Conservation (phyloP, 2,329 filamentous ascomycete genomes). For the Scedosporium boydii region DNA sequence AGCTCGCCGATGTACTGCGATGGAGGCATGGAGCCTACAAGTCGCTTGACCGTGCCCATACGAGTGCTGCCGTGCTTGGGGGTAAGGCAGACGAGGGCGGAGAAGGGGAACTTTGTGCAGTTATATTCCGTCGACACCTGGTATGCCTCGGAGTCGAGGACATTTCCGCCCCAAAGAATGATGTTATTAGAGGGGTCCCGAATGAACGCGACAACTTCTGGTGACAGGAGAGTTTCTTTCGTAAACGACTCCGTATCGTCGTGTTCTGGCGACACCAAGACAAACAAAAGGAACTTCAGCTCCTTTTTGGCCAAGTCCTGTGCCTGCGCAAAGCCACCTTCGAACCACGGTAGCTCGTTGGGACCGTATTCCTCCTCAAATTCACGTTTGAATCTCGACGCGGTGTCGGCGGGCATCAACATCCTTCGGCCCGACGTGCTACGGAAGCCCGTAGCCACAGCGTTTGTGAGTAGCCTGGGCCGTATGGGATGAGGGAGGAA, state of each 20-base stretch:
- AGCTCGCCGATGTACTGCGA: slow-evolving; percentile 68
- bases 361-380: slow-evolving; percentile 89
- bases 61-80: slow-evolving; percentile 73
- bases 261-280: slow-evolving; percentile 86
- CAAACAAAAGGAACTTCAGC: slow-evolving; percentile 80
- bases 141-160: slow-evolving; percentile 88
- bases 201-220: slow-evolving; percentile 65
- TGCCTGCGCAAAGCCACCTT: slow-evolving; percentile 85
- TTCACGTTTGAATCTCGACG: slow-evolving; percentile 79
- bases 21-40: slow-evolving; percentile 62
- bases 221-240: slow-evolving; percentile 68
- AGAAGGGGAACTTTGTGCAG: slow-evolving; percentile 89
- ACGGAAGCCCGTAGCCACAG: slow-evolving; percentile 39
- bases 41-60: slow-evolving; percentile 81
- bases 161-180: slow-evolving; percentile 85
- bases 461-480: slow-evolving; percentile 44
- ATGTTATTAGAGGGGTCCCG: slow-evolving; percentile 69
- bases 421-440: slow-evolving; percentile 63
- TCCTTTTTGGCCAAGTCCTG: slow-evolving; percentile 85
- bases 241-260: slow-evolving; percentile 82
- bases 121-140: slow-evolving; percentile 81
- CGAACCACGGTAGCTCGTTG: slow-evolving; percentile 65
- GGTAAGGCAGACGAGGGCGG: slow-evolving; percentile 76
- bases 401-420: slow-evolving; percentile 77
- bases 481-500: slow-evolving; percentile 63